A percentile compares a stretch with the other conserved stretches of the same genome.
Conservation (phyloP, 345 rosid genomes). For the Syzygium aromaticum region DNA sequence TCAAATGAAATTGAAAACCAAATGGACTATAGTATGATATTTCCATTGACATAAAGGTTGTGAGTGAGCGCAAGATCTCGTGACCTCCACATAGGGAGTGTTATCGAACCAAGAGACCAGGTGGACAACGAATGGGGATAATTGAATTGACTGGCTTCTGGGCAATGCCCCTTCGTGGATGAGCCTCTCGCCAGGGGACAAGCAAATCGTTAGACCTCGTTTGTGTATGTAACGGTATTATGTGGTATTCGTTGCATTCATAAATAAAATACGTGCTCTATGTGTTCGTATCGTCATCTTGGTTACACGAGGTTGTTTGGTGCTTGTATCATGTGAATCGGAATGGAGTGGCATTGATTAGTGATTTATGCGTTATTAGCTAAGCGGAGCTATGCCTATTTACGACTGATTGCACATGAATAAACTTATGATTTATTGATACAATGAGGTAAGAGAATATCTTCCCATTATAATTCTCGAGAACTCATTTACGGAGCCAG, state of each 20-base stretch:
- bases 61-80: background rate
- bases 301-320: background rate
- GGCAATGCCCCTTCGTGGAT: background rate
- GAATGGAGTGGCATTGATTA: background rate
- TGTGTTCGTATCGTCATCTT: background rate
- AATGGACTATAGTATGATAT: no score
- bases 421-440: background rate
- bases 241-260: background rate
- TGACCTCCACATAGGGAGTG: background rate
- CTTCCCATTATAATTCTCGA: background rate
- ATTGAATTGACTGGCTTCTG: no score
- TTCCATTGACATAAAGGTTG: background rate
- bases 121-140: background rate
- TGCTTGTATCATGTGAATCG: rapidly evolving
- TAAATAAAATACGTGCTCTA: background rate
- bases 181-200: no score
- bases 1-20: background rate
- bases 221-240: background rate
- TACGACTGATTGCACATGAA: background rate
- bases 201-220: background rate
- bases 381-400: background rate
- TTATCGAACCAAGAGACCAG: background rate
- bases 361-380: background rate
- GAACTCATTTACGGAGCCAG: background rate
- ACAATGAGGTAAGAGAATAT: rapidly evolving